Evolutionary conservation across 2,329 filamentous ascomycete species (phyloP).

Genomic region (Chrysosporium keratinophilum): DNA sequence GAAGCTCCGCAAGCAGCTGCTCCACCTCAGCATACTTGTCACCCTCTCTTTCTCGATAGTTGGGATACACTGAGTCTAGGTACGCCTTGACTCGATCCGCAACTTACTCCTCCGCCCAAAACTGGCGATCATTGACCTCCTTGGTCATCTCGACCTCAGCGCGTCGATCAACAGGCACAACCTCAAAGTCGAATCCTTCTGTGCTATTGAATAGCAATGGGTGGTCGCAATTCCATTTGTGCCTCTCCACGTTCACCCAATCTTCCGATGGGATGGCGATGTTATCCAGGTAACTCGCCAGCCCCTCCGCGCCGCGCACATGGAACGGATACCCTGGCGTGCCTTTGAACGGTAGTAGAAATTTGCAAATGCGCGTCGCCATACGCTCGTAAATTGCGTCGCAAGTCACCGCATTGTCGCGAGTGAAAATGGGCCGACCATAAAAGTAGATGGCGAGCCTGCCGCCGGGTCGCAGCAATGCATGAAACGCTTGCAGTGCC

Average conservation of each 20-base stretch:
- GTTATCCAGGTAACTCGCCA: slow-evolving; percentile 8
- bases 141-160: neutral
- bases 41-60: neutral
- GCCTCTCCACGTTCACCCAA: slow-evolving; percentile 7
- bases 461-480: slow-evolving; percentile 2
- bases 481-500: neutral
- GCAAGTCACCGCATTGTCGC: slow-evolving; percentile 1
- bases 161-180: neutral
- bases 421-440: slow-evolving; percentile 1
- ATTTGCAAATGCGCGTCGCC: neutral
- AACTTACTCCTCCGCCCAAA: slow-evolving; percentile 6
- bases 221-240: slow-evolving; percentile 9
- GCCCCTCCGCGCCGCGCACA: neutral
- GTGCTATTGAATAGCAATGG: neutral
- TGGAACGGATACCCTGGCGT: slow-evolving; percentile 1
- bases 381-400: slow-evolving; percentile 1
- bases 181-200: slow-evolving; percentile 4
- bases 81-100: neutral
- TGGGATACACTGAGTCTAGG: slow-evolving; percentile 3
- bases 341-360: neutral
- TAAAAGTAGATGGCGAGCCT: slow-evolving; percentile 9
- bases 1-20: neutral
- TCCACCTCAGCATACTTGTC: neutral
- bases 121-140: neutral
- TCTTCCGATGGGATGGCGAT: neutral